Conservation (phyloP, 495 filamentous ascomycete species). For the Trichoderma orchidacearum region DNA sequence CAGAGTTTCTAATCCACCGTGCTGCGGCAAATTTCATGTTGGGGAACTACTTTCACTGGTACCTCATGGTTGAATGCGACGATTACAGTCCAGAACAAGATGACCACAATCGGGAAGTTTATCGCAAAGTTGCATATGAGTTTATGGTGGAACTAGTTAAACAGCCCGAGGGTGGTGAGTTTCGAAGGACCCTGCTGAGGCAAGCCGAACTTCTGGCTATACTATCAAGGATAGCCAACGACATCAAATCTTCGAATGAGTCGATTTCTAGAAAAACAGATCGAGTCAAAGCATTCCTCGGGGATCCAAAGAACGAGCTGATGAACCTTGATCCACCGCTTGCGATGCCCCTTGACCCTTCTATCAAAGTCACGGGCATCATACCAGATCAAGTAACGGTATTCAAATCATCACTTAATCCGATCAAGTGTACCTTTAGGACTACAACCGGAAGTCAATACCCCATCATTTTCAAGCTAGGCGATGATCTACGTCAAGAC, state of each 20-base stretch:
- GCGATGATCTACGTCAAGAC: slow-evolving; percentile 93
- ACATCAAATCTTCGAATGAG: slow-evolving; percentile 71
- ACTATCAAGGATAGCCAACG: slow-evolving; percentile 78
- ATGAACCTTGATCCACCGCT: slow-evolving; percentile 71
- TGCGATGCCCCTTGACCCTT: slow-evolving; percentile 80
- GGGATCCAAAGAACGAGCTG: slow-evolving; percentile 82
- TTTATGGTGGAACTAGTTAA: slow-evolving; percentile 77
- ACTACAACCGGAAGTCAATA: slow-evolving; percentile 65
- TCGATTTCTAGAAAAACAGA: slow-evolving; percentile 68
- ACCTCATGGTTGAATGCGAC: slow-evolving; percentile 89
- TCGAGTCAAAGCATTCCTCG: slow-evolving; percentile 64
- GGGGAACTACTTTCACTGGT: slow-evolving; percentile 95
- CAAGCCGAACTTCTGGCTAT: slow-evolving; percentile 85
- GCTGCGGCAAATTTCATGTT: slow-evolving; percentile 77
- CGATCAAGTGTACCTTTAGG: slow-evolving; percentile 83
- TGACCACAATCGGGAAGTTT: slow-evolving; percentile 64
- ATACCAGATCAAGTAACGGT: slow-evolving; percentile 77
- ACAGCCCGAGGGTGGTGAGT: slow-evolving; percentile 48
- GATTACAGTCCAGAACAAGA: slow-evolving; percentile 61
- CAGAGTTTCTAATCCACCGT: slow-evolving; percentile 74
- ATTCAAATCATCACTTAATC: slow-evolving; percentile 88
- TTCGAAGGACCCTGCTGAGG: slow-evolving; percentile 59
- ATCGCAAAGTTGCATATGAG: slow-evolving; percentile 83
- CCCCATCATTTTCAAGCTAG: slow-evolving; percentile 91
- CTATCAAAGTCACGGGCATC: slow-evolving; percentile 61